Evolutionary conservation across 192 early-diverging fungal species (phyloP).

Genomic region (Linnemannia zychae): DNA sequence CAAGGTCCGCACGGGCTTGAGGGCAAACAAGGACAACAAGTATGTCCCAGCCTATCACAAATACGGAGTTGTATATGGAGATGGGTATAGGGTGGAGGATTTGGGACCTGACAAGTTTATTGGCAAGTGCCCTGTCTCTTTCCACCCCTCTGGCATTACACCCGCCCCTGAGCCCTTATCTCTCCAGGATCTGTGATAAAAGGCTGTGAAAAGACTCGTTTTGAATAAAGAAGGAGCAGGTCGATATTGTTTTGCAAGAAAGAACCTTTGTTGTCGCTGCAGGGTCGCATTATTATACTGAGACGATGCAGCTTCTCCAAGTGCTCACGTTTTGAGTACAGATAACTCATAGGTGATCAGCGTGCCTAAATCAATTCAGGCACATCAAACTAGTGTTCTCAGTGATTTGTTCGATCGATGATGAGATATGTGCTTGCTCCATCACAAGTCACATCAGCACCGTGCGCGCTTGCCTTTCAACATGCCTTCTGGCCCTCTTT

Average conservation of each 20-base stretch:
- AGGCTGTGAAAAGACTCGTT: background rate
- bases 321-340: too few species aligned
- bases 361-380: too few species aligned
- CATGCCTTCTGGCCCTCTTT: too few species aligned
- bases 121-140: slow-evolving; percentile 50
- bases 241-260: too few species aligned
- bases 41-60: slow-evolving; percentile 56
- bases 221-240: too few species aligned
- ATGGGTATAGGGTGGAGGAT: slow-evolving; percentile 57
- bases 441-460: slow-evolving; percentile 7
- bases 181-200: background rate
- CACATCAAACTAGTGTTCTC: too few species aligned
- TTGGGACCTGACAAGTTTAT: slow-evolving; percentile 57
- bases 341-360: too few species aligned
- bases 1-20: slow-evolving; percentile 42
- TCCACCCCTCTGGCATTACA: slow-evolving; percentile 21
- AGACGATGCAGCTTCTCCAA: too few species aligned
- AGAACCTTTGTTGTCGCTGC: too few species aligned
- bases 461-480: too few species aligned
- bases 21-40: slow-evolving; percentile 28
- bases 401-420: background rate
- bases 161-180: background rate
- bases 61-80: slow-evolving; percentile 43
- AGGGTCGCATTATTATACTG: too few species aligned
- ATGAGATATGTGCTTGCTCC: background rate